Percentiles rank a stretch among this genome's conserved stretches.
Conservation (phyloP, 192 early-diverging fungal species). For the Spinellus fusiger region DNA sequence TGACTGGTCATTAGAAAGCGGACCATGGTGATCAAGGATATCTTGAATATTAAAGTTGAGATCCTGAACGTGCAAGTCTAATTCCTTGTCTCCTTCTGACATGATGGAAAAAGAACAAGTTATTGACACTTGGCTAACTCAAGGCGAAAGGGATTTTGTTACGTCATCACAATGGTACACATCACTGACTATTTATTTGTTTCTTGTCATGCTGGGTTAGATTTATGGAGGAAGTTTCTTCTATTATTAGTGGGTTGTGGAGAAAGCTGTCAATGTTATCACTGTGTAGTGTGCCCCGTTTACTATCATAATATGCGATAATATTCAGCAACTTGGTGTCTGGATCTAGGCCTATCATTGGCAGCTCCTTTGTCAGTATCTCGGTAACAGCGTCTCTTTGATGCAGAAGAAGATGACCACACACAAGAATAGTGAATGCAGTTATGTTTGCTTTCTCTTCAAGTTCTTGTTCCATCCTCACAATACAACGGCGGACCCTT, state of each 20-base stretch:
- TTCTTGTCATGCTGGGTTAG: no score
- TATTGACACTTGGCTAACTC: not conserved
- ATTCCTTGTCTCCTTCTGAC: not conserved
- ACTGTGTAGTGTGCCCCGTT: no score
- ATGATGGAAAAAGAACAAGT: not conserved
- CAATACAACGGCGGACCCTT: slow-evolving; percentile 12
- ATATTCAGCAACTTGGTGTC: not conserved
- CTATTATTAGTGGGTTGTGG: no score
- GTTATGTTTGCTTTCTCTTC: not conserved
- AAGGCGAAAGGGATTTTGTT: no score
- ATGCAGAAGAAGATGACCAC: slow-evolving; percentile 6
- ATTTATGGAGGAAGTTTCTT: no score
- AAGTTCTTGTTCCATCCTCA: slow-evolving; percentile 11
- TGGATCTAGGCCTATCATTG: not conserved
- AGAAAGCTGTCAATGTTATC: no score
- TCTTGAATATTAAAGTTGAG: slow-evolving; percentile 19
- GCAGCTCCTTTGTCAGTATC: slow-evolving; percentile 13
- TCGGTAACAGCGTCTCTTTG: slow-evolving; percentile 5
- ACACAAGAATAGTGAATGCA: slow-evolving; percentile 12
- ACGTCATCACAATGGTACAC: no score
- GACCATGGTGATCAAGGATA: slow-evolving; percentile 6
- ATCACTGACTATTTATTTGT: no score
- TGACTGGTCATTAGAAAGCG: slow-evolving; percentile 7
- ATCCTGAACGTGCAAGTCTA: not conserved
- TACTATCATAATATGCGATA: no score